Evolutionary conservation across 371 early-diverging fungal genomes (phyloP).

Genomic region (Rhizomucor miehei): DNA sequence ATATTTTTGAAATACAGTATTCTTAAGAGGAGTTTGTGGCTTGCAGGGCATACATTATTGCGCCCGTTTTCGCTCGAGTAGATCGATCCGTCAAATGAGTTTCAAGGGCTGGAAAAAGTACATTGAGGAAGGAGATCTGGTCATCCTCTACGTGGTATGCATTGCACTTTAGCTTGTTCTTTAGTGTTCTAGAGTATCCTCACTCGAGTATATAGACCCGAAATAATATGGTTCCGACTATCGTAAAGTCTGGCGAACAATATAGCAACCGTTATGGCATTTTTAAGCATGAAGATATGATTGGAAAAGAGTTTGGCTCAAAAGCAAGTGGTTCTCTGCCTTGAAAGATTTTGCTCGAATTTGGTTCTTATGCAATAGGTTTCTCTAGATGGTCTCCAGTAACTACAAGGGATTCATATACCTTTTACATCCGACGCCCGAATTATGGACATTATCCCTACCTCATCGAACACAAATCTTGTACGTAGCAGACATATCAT

Average conservation of each 20-base stretch:
- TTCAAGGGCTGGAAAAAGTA: conserved; percentile 47
- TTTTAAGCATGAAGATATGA: conserved; percentile 78
- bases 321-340: conserved; percentile 46
- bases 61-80: too few relatives aligned
- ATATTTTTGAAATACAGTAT: too few relatives aligned
- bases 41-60: too few relatives aligned
- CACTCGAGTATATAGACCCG: conserved; percentile 43
- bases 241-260: conserved; percentile 52
- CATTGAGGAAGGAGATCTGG: conserved; percentile 63
- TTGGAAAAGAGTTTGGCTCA: conserved; percentile 83
- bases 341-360: neutral
- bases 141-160: conserved; percentile 58
- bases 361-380: neutral
- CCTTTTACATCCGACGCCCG: conserved; percentile 91
- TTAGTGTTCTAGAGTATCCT: too few relatives aligned
- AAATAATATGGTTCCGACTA: conserved; percentile 61
- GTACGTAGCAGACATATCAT: conserved; percentile 90
- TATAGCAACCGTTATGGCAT: conserved; percentile 76
- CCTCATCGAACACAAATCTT: conserved; percentile 97
- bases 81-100: conserved; percentile 24
- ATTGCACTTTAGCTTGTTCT: too few relatives aligned
- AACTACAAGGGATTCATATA: conserved; percentile 83
- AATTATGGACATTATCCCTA: conserved; percentile 89
- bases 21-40: too few relatives aligned
- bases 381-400: conserved; percentile 59